Percentiles rank a stretch among this genome's conserved stretches.
These are phyloP conservation scores for Neurospora sp. DNA, from an alignment of 495 filamentous ascomycete species.

Conservation along the genomic window DNA sequence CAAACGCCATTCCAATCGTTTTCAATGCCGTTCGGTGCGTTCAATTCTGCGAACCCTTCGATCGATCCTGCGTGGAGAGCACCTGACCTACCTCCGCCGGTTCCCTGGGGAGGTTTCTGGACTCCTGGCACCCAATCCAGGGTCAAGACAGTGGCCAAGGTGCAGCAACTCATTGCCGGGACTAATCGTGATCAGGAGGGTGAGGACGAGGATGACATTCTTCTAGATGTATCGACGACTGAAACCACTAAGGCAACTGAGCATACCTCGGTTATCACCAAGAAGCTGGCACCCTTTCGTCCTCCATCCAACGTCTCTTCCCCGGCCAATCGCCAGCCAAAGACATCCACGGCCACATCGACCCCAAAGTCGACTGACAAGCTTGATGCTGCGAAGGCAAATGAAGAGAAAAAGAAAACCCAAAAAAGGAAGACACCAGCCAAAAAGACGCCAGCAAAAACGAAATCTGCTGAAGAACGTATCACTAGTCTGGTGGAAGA, in stretches of 20 bases:
- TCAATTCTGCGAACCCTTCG: neutral
- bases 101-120: neutral
- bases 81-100: constrained; percentile 17
- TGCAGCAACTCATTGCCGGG: constrained; percentile 1
- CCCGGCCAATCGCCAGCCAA: neutral
- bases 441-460: neutral
- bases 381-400: neutral
- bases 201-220: constrained; percentile 22
- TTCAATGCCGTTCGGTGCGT: constrained; percentile 5
- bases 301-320: neutral
- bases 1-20: constrained; percentile 5
- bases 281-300: neutral
- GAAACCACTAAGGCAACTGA: neutral
- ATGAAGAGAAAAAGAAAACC: neutral
- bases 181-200: constrained; percentile 5
- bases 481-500: neutral
- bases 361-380: neutral
- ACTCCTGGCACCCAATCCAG: neutral
- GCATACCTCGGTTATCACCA: neutral
- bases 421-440: neutral
- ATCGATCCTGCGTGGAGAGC: constrained; percentile 18
- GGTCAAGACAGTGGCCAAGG: constrained; percentile 6
- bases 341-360: neutral
- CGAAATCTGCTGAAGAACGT: neutral
- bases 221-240: constrained; percentile 8